Conservation (phyloP, 1,139 yeast species). For the Magnusiomyces magnusii region DNA sequence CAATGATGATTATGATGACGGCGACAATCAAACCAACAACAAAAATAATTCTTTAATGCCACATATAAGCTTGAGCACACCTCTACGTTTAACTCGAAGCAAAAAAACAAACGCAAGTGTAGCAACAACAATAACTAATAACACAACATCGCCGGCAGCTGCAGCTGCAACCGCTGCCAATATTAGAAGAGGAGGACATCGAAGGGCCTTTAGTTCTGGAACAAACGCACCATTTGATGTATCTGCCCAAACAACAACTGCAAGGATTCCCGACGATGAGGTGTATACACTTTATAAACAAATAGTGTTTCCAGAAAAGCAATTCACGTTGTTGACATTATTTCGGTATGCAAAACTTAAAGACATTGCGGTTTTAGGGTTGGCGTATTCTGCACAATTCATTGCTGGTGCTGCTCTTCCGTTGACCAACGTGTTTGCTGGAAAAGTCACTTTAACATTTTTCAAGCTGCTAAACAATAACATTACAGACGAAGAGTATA, state of each 20-base stretch:
- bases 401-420: slow-evolving; percentile 37
- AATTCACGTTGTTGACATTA: slow-evolving; percentile 22
- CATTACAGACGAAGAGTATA: slow-evolving; percentile 28
- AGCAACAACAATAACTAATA: not conserved
- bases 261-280: not conserved
- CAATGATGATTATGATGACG: not conserved
- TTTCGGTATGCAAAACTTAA: slow-evolving; percentile 33
- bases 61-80: not conserved
- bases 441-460: slow-evolving; percentile 35
- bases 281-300: not conserved
- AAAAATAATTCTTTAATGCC: not conserved
- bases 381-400: slow-evolving; percentile 32
- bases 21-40: not conserved
- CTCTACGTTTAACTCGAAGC: not conserved
- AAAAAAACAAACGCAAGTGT: not conserved
- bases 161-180: not conserved
- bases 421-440: slow-evolving; percentile 36
- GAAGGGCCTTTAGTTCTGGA: slow-evolving; percentile 2
- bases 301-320: not conserved
- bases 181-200: slow-evolving; percentile 1
- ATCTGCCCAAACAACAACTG: not conserved
- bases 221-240: not conserved
- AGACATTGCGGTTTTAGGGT: slow-evolving; percentile 26
- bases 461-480: slow-evolving; percentile 29
- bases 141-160: not conserved